Conservation (phyloP, 106 monocot species). For the Dendrobium catenatum region DNA sequence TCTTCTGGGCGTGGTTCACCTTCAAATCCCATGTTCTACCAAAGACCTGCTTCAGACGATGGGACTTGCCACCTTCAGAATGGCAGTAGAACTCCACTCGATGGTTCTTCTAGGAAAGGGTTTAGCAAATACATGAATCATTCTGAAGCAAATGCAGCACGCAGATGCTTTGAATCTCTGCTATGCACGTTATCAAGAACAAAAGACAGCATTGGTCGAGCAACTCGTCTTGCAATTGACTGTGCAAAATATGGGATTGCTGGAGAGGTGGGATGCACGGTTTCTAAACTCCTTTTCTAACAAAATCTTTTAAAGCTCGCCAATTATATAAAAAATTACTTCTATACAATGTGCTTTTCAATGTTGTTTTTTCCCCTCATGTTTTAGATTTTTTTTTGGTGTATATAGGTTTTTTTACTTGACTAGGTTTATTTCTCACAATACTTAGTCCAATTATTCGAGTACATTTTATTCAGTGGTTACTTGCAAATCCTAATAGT, state of each 20-base stretch:
- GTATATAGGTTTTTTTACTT: neutral
- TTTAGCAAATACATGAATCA: constrained; percentile 20
- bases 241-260: constrained; percentile 85
- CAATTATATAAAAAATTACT: too few species aligned
- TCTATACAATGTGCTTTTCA: neutral
- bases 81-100: constrained; percentile 30
- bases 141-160: constrained; percentile 53
- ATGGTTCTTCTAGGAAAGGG: constrained; percentile 15
- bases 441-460: neutral
- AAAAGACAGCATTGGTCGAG: constrained; percentile 91
- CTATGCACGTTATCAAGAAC: constrained; percentile 76
- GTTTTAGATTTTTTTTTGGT: neutral
- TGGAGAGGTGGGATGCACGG: constrained; percentile 50
- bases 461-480: neutral
- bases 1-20: constrained; percentile 42
- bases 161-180: constrained; percentile 65
- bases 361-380: neutral
- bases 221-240: constrained; percentile 86
- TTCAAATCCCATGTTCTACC: constrained; percentile 14
- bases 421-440: neutral
- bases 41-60: constrained; percentile 32
- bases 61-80: constrained; percentile 22
- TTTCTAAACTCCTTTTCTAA: neutral
- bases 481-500: neutral
- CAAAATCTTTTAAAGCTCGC: neutral